A percentile compares a stretch with the other conserved stretches of the same genome.
Evolutionary conservation across 2,329 filamentous ascomycete genomes (phyloP).

Genomic region (Trichoderma afroharzianum): DNA sequence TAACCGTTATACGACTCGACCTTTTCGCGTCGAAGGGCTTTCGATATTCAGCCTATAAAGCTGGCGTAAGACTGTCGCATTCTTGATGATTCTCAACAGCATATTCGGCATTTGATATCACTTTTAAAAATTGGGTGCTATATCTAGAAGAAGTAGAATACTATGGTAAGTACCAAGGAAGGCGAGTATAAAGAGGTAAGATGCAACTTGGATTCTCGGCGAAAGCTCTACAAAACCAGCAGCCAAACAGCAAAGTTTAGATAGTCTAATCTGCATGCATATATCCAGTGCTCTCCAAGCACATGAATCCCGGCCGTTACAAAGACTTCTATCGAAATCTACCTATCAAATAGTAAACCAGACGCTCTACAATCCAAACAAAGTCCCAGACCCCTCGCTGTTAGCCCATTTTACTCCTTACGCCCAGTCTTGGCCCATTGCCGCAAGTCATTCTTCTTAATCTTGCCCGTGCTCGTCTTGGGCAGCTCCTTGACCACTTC

Average conservation of each 20-base stretch:
- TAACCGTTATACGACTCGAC: constrained; percentile 12
- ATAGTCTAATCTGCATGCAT: not conserved
- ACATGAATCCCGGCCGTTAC: not conserved
- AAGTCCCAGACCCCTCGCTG: not conserved
- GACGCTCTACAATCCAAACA: not conserved
- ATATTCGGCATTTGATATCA: not conserved
- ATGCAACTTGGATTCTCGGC: not conserved
- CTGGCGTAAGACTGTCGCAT: too few relatives aligned
- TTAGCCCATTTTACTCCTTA: constrained; percentile 15
- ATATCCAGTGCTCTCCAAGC: not conserved
- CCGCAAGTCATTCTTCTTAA: constrained; percentile 89
- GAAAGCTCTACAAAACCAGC: not conserved
- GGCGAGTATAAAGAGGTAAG: not conserved
- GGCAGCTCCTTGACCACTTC: constrained; percentile 84
- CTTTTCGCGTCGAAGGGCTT: not conserved
- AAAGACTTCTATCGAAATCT: not conserved
- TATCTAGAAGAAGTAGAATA: not conserved
- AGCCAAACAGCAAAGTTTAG: not conserved
- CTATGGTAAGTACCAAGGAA: not conserved
- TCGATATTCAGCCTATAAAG: not conserved
- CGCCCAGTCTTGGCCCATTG: constrained; percentile 63
- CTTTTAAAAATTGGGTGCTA: fast-evolving
- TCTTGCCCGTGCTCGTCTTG: constrained; percentile 95
- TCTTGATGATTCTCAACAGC: not conserved
- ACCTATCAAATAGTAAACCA: too few relatives aligned